A percentile compares a stretch with the other conserved stretches of the same genome.
Evolutionary conservation across 495 filamentous ascomycete genomes (phyloP).

Genomic region (Aspergillus cavernicola): DNA sequence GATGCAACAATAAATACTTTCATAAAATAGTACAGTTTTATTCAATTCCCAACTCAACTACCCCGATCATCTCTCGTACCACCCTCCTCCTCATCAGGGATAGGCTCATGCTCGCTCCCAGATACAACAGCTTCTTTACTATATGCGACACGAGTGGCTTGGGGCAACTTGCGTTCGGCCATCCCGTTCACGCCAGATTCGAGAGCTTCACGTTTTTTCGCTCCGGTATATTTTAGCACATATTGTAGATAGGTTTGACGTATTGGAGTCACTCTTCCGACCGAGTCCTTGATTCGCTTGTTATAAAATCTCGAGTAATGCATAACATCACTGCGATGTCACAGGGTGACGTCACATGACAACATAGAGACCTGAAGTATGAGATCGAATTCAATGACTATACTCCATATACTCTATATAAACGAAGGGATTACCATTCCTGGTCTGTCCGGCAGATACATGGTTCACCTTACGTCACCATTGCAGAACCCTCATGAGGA

Average conservation of each 20-base stretch:
- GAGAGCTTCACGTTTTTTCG: too few relatives aligned
- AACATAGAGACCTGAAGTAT: too few relatives aligned
- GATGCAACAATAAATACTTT: neutral
- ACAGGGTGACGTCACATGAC: slow-evolving; percentile 1
- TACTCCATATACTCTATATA: too few relatives aligned
- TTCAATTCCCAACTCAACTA: slow-evolving; percentile 26
- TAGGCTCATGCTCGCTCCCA: slow-evolving; percentile 49
- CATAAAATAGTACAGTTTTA: neutral
- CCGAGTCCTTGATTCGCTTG: slow-evolving; percentile 46
- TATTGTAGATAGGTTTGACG: too few relatives aligned
- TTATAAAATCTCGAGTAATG: slow-evolving; percentile 19
- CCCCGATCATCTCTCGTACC: slow-evolving; percentile 46
- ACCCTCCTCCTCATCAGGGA: slow-evolving; percentile 52
- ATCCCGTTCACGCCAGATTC: slow-evolving; percentile 53
- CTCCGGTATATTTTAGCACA: too few relatives aligned
- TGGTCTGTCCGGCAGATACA: too few relatives aligned
- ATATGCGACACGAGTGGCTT: slow-evolving; percentile 37
- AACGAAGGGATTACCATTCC: too few relatives aligned
- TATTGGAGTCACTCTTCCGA: slow-evolving; percentile 46
- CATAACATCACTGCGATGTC: slow-evolving; percentile 6
- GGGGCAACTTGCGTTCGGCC: slow-evolving; percentile 39
- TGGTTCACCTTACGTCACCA: neutral
- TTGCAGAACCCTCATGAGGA: neutral
- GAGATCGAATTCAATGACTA: too few relatives aligned
- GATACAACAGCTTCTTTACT: slow-evolving; percentile 44